Percentiles rank a stretch among this genome's conserved stretches.
phyloP scores from a whole-genome alignment of 257 asterid genomes.

The Solanum ossicruentum region DNA sequence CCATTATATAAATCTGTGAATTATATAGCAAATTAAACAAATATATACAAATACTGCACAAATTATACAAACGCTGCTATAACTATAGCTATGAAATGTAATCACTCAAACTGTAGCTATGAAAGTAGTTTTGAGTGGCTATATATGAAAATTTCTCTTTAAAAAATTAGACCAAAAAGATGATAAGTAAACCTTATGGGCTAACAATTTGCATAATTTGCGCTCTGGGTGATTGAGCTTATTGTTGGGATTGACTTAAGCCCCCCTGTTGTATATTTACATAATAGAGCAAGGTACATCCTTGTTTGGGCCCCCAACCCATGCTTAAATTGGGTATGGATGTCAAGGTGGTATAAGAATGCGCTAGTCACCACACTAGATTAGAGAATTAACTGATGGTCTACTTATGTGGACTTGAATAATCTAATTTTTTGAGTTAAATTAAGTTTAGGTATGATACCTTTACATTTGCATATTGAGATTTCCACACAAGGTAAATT shows the following conservation, averaged over 20 bases:
- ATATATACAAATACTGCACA: no score
- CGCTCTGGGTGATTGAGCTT: not conserved
- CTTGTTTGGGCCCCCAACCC: not conserved
- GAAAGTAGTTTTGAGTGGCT: no score
- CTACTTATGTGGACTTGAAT: not conserved
- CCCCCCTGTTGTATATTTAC: not conserved
- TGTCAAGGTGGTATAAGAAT: not conserved
- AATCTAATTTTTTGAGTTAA: not conserved
- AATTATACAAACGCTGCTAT: no score
- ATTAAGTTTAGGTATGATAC: not conserved
- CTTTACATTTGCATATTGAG: not conserved
- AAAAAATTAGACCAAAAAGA: no score
- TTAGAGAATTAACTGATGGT: no score
- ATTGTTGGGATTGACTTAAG: not conserved
- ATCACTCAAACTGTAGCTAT: no score
- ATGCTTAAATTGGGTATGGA: not conserved
- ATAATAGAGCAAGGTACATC: not conserved
- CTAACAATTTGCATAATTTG: no score
- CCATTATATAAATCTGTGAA: no score
- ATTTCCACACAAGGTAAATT: not conserved
- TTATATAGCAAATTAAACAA: no score
- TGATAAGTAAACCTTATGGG: no score
- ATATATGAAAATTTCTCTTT: no score
- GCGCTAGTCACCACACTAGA: not conserved
- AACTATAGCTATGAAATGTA: no score